phyloP scores from a whole-genome alignment of 192 early-diverging fungal species.

The Coemansia sp. region DNA sequence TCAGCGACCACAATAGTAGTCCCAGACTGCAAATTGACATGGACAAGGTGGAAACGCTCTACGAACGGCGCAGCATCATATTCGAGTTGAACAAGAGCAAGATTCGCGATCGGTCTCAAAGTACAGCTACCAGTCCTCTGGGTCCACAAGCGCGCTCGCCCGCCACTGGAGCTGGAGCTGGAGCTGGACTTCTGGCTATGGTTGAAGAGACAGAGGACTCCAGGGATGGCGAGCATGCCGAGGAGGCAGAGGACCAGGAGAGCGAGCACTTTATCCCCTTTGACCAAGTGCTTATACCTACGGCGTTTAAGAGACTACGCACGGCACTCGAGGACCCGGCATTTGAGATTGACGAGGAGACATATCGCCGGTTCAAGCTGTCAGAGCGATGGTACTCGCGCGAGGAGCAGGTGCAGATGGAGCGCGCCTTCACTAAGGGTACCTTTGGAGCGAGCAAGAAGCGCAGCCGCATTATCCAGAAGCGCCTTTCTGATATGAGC shows the following conservation, averaged over 20 bases:
- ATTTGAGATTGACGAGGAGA: slow-evolving; percentile 53
- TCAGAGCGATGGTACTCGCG: slow-evolving; percentile 57
- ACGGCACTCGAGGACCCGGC: slow-evolving; percentile 33
- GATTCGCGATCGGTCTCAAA: slow-evolving; percentile 22
- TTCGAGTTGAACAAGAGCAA: slow-evolving; percentile 45
- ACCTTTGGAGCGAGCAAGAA: slow-evolving; percentile 38
- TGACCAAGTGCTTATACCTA: slow-evolving; percentile 57
- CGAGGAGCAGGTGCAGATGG: slow-evolving; percentile 44
- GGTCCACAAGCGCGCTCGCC: neutral
- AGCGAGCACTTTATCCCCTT: slow-evolving; percentile 47
- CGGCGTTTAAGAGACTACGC: slow-evolving; percentile 54
- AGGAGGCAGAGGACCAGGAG: slow-evolving; percentile 19
- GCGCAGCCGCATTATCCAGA: slow-evolving; percentile 17
- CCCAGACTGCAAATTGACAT: slow-evolving; percentile 48
- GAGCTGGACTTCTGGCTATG: neutral
- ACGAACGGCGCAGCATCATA: slow-evolving; percentile 44
- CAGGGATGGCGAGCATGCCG: slow-evolving; percentile 16
- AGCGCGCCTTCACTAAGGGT: slow-evolving; percentile 27
- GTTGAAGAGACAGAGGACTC: slow-evolving; percentile 3
- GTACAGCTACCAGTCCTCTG: neutral
- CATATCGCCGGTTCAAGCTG: slow-evolving; percentile 50
- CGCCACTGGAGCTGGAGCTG: neutral
- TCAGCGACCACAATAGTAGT: slow-evolving; percentile 40
- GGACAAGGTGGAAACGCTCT: slow-evolving; percentile 49
- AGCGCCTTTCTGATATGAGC: slow-evolving; percentile 11